Conservation (phyloP, 2,329 filamentous ascomycete genomes). For the Stemphylium beticola region DNA sequence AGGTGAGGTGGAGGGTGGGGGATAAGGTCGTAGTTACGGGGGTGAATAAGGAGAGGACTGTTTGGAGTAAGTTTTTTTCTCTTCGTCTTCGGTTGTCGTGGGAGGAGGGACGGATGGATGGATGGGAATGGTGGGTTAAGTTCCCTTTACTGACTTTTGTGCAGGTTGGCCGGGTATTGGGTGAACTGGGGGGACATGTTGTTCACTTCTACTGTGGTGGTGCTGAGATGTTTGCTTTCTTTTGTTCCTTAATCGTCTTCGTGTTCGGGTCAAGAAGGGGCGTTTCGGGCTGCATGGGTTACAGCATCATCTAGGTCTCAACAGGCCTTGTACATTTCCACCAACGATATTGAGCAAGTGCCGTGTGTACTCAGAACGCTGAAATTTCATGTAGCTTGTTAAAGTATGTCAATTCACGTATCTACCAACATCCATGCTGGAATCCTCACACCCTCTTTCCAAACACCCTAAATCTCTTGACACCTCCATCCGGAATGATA, state of each 20-base stretch:
- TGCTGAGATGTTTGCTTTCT: no score
- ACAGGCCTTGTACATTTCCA: no score
- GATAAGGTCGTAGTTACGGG: conserved; percentile 52
- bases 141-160: not conserved
- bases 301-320: no score
- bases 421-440: not conserved
- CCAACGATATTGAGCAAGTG: no score
- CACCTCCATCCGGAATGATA: conserved; percentile 91
- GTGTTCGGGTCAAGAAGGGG: no score
- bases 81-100: not conserved
- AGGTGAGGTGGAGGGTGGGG: conserved; percentile 44
- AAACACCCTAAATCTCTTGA: conserved; percentile 83
- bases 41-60: conserved; percentile 49
- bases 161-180: conserved; percentile 9
- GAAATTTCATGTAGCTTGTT: no score
- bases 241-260: no score
- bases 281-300: no score
- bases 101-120: not conserved
- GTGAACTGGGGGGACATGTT: not conserved
- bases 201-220: no score
- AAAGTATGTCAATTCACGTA: not conserved
- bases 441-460: conserved; percentile 56
- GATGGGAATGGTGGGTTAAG: no score
- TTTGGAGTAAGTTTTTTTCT: conserved; percentile 50
- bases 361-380: no score